Evolutionary conservation across 2,329 filamentous ascomycete species (phyloP).

Genomic region (Curvularia sp.): DNA sequence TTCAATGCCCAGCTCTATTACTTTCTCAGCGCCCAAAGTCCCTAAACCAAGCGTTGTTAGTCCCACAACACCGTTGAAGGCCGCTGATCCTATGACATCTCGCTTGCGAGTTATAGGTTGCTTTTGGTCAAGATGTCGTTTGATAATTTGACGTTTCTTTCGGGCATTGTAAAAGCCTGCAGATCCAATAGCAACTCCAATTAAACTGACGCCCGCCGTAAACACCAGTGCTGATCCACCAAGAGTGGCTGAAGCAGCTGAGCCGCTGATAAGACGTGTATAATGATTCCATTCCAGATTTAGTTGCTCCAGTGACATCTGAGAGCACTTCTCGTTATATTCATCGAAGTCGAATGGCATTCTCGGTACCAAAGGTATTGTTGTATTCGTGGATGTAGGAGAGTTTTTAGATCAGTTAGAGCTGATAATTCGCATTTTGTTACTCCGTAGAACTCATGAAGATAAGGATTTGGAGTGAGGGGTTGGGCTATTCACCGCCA

Average conservation of each 20-base stretch:
- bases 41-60: constrained; percentile 4
- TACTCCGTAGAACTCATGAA: not conserved
- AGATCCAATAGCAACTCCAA: constrained; percentile 6
- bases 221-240: constrained; percentile 1
- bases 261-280: constrained; percentile 2
- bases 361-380: not conserved
- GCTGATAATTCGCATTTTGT: not conserved
- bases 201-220: constrained; percentile 1
- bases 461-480: not conserved
- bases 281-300: constrained; percentile 7
- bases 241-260: not conserved
- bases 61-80: constrained; percentile 3
- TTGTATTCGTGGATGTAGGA: not conserved
- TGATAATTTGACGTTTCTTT: constrained; percentile 5
- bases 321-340: constrained; percentile 2
- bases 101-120: not conserved
- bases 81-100: constrained; percentile 2
- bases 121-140: not conserved
- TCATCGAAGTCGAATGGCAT: constrained; percentile 5
- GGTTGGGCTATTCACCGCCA: not conserved
- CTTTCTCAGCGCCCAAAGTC: constrained; percentile 5
- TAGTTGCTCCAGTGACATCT: constrained; percentile 3
- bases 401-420: not conserved
- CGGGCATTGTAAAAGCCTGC: constrained; percentile 8
- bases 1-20: constrained; percentile 3